Base-by-base conservation (phyloP, 768 basidiomycete genomes). In the Tylopilus vinaceipallidus region DNA sequence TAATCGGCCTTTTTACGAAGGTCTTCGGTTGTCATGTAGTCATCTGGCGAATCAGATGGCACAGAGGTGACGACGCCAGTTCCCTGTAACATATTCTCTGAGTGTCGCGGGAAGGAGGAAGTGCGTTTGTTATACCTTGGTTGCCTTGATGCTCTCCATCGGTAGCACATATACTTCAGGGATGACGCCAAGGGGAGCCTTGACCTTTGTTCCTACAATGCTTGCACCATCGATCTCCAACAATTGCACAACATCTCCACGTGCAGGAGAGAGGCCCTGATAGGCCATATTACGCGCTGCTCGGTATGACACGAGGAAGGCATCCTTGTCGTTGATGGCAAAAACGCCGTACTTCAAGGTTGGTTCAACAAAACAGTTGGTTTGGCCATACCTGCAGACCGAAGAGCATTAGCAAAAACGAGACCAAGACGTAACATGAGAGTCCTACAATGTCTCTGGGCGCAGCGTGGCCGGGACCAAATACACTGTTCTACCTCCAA, bases 11-110 rank as follows among this genome's bases (percentile, higher is more conserved):
- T 99, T 73, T 98, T 98, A 62, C 88, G 87, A 26, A 99, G 77
- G 63, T 98, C 95, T 60, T 82, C 82, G 44, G 93, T 75, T 4
- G 92, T 95, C 57, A 83, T 82, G 70, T 83, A 98, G 66, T 99
- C 97, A 66, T 98, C 97, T 4, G 97, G 97, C 5, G 97, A 98
- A 66, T 99, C 97, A 8, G 97, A 97, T 0, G 97, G 95, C 6
- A 97, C 95, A 34, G 92, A 98, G 5, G 95, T 97, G 60, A 99
- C 97, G 26, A 99, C 93, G 54, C 95, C 97, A 12, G 95, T 98
- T 61, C 97, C 97, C 86, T 88, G 54, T 47, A n/a, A 34, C 30
- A 47, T 23, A 39, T 11, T 33, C 6, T 6, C 33, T 62, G 43
- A 62, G 47, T 3, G 17, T 39, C 19, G n/a, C 12, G 29, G 12